Conservation (phyloP, 1,139 yeast genomes). For the Eremothecium gossypii region DNA sequence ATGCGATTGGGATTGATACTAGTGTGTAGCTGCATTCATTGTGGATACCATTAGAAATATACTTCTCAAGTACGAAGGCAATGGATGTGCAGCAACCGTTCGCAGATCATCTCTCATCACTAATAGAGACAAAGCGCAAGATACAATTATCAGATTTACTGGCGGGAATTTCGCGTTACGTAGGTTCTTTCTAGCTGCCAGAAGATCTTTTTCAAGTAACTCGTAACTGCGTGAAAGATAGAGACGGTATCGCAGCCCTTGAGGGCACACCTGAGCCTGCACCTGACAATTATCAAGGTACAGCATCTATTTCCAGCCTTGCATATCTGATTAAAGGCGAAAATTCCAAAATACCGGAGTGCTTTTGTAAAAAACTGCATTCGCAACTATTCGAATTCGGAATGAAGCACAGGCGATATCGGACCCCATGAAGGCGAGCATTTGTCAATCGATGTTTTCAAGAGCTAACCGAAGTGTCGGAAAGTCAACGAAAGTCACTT, state of each 20-base stretch:
- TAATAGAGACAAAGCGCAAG: constrained; percentile 35
- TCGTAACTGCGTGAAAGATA: constrained; percentile 18
- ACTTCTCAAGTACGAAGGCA: constrained; percentile 53
- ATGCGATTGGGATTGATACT: constrained; percentile 70
- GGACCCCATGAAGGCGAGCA: too few relatives aligned
- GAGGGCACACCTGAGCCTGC: constrained; percentile 23
- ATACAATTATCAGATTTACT: constrained; percentile 32
- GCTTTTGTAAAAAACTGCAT: constrained; percentile 32
- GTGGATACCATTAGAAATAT: constrained; percentile 59
- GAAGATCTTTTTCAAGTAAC: constrained; percentile 28
- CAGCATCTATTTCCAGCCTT: constrained; percentile 41
- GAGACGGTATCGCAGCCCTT: constrained; percentile 13
- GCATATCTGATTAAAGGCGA: constrained; percentile 28
- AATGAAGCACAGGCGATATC: too few relatives aligned
- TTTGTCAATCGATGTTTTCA: too few relatives aligned
- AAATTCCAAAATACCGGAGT: constrained; percentile 28
- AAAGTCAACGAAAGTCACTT: constrained; percentile 37
- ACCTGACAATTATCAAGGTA: constrained; percentile 40
- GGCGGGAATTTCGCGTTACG: constrained; percentile 22
- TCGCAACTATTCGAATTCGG: constrained; percentile 30
- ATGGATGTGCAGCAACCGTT: constrained; percentile 66
- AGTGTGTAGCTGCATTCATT: constrained; percentile 77
- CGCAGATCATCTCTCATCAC: constrained; percentile 55
- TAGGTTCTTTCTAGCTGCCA: constrained; percentile 33
- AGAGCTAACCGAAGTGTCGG: constrained; percentile 33